These are phyloP conservation scores for Globisporangium canariense DNA, from an alignment of 352 stramenopile species.

Conservation along the genomic window DNA sequence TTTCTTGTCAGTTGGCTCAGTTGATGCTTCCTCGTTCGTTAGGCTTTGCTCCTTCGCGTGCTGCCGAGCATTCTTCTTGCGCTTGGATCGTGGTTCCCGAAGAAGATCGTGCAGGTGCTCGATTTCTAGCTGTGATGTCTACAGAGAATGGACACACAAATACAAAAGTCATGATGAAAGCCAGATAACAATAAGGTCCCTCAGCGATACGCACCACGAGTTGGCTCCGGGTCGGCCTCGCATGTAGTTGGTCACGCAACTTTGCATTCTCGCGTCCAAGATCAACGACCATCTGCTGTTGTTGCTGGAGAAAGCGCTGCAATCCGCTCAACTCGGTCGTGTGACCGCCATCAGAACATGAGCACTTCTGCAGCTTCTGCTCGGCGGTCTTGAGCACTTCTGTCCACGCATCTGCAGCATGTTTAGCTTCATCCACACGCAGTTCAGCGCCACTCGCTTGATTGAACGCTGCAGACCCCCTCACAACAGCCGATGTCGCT, in stretches of 20 bases:
- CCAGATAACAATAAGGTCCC: no score
- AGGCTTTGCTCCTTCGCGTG: neutral
- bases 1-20: neutral
- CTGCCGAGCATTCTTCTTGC: neutral
- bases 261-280: constrained; percentile 25
- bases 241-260: constrained; percentile 23
- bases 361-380: neutral
- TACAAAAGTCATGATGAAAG: neutral
- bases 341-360: neutral
- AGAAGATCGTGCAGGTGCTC: constrained; percentile 6
- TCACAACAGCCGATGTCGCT: neutral
- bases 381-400: constrained; percentile 3
- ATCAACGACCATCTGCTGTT: constrained; percentile 14
- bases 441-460: neutral
- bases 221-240: constrained; percentile 17
- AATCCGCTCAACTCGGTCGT: constrained; percentile 6
- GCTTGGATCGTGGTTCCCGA: neutral
- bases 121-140: constrained; percentile 11
- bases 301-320: constrained; percentile 14
- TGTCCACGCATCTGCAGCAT: neutral
- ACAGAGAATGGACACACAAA: neutral
- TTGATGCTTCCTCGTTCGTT: neutral
- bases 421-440: neutral
- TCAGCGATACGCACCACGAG: constrained; percentile 16
- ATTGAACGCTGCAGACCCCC: no score